phyloP scores from a whole-genome alignment of 495 filamentous ascomycete genomes.

The Aspergillus steynii region DNA sequence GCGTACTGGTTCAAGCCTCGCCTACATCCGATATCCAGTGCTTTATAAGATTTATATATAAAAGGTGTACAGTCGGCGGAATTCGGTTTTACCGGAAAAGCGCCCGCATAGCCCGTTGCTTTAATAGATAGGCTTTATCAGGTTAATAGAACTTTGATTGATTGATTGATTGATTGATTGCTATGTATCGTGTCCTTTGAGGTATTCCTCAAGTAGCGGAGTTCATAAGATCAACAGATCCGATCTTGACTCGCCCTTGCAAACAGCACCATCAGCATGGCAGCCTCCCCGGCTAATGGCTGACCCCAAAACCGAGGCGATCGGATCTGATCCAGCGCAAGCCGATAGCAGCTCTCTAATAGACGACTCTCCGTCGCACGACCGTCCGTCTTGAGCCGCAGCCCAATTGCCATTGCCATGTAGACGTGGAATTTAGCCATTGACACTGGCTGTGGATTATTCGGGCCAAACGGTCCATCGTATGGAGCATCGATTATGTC shows the following conservation, averaged over 20 bases:
- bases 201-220: no score
- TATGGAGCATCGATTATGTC: constrained; percentile 10
- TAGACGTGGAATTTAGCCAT: constrained; percentile 22
- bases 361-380: background rate
- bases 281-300: constrained; percentile 5
- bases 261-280: constrained; percentile 16
- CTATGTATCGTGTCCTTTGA: no score
- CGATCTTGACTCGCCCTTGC: constrained; percentile 6
- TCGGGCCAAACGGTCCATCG: background rate
- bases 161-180: no score
- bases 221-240: no score
- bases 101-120: no score
- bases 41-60: no score
- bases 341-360: constrained; percentile 16
- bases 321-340: constrained; percentile 15
- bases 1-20: no score
- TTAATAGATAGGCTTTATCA: no score
- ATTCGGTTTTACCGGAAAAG: no score
- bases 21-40: no score
- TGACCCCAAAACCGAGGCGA: constrained; percentile 16
- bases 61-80: no score
- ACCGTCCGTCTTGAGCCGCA: constrained; percentile 11
- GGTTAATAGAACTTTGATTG: no score
- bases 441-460: background rate
- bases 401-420: constrained; percentile 21